Evolutionary conservation across 768 basidiomycete genomes (phyloP).

Genomic region (Mycena alexandri): DNA sequence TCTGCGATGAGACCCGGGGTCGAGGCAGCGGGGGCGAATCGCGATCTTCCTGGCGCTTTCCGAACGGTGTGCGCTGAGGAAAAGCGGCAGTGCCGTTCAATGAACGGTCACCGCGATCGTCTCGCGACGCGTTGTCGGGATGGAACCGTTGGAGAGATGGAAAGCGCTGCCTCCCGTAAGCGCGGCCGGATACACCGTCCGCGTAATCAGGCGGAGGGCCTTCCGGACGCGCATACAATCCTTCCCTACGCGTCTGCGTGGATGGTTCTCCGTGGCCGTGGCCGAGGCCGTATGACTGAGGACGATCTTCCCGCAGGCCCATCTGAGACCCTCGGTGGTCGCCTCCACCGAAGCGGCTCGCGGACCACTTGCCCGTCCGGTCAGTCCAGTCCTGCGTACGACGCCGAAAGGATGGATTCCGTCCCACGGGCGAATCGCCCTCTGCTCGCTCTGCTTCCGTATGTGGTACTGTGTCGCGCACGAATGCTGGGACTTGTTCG

Average conservation of each 20-base stretch:
- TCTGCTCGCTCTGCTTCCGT: background rate
- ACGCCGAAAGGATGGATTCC: conserved; percentile 28
- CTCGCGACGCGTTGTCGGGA: background rate
- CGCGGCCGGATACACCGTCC: background rate
- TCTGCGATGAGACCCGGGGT: background rate
- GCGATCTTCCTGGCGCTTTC: too few species aligned
- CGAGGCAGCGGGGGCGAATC: too few species aligned
- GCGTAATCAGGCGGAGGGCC: background rate
- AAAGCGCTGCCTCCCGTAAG: background rate
- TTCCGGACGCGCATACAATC: too few species aligned
- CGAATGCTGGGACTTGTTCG: conserved; percentile 4
- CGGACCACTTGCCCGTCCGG: conserved; percentile 22
- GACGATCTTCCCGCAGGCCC: conserved; percentile 26
- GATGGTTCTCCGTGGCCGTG: background rate
- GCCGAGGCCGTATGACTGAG: conserved; percentile 17
- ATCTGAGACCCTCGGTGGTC: conserved; percentile 14
- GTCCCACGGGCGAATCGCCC: background rate
- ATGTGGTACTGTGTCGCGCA: conserved; percentile 28
- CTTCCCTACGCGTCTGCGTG: too few species aligned
- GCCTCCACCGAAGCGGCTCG: conserved; percentile 26
- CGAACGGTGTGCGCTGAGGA: background rate
- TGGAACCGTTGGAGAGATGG: too few species aligned
- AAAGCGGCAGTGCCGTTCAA: background rate
- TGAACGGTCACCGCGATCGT: too few species aligned
- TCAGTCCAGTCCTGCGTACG: conserved; percentile 13